Evolutionary conservation across 176 grass and related monocot genomes (phyloP).

Genomic region (Oryza coarctata): DNA sequence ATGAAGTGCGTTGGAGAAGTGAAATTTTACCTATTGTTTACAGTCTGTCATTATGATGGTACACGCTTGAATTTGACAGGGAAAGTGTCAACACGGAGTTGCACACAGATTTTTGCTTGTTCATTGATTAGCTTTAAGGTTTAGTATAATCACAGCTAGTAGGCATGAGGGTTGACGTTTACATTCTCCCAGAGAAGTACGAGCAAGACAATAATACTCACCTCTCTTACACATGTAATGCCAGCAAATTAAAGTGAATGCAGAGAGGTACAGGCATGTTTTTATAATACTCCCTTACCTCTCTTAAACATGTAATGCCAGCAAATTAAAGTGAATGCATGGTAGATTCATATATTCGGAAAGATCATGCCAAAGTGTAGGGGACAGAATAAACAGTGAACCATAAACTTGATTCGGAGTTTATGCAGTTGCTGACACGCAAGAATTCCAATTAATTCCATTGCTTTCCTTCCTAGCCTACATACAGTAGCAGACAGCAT

Average conservation of each 20-base stretch:
- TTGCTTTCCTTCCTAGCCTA: slow-evolving; percentile 33
- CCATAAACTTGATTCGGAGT: slow-evolving; percentile 4
- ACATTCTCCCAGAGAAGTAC: slow-evolving; percentile 20
- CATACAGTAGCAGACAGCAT: not conserved
- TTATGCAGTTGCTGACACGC: slow-evolving; percentile 47
- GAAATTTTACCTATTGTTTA: slow-evolving; percentile 41
- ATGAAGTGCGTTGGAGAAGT: slow-evolving; percentile 24
- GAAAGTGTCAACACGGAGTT: slow-evolving; percentile 33
- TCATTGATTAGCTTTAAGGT: slow-evolving; percentile 25
- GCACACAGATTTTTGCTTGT: slow-evolving; percentile 30
- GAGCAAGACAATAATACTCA: not conserved
- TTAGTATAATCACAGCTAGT: slow-evolving; percentile 20
- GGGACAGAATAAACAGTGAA: not conserved
- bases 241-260: slow-evolving; percentile 19
- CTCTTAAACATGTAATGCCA: slow-evolving; percentile 15
- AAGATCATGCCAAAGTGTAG: not conserved
- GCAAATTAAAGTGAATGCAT: slow-evolving; percentile 3
- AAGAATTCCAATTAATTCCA: slow-evolving; percentile 33
- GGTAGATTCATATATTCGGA: not conserved
- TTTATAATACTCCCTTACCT: not conserved
- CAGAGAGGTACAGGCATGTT: no score
- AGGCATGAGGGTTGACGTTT: slow-evolving; percentile 17
- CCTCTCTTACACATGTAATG: slow-evolving; percentile 9
- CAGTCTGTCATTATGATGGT: slow-evolving; percentile 29
- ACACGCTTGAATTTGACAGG: slow-evolving; percentile 35